These are phyloP conservation scores for Juglanconis juglandina DNA, from an alignment of 2,329 filamentous ascomycete genomes.

Conservation along the genomic window DNA sequence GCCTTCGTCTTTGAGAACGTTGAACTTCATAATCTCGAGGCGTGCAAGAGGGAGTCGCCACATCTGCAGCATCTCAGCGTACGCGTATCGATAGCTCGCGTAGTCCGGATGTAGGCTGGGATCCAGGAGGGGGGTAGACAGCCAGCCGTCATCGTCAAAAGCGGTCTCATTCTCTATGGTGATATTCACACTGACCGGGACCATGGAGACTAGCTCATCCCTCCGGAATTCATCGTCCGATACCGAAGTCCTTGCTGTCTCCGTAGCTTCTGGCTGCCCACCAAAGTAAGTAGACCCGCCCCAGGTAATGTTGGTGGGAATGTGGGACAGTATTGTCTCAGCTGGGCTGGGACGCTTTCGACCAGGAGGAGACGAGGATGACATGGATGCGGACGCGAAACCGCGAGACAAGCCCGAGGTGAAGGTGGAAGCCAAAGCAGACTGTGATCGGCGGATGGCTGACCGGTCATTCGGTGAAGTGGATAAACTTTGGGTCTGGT, in stretches of 20 bases:
- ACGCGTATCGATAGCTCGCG: constrained; percentile 60
- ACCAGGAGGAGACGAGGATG: constrained; percentile 39
- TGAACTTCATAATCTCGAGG: constrained; percentile 68
- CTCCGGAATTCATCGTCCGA: constrained; percentile 51
- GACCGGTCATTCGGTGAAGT: constrained; percentile 56
- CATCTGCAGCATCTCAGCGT: constrained; percentile 66
- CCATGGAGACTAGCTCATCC: constrained; percentile 44
- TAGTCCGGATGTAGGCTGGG: constrained; percentile 46
- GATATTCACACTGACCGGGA: constrained; percentile 51
- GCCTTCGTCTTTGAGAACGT: constrained; percentile 52
- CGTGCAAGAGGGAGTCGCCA: constrained; percentile 62
- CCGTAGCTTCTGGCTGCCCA: constrained; percentile 40
- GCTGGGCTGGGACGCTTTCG: constrained; percentile 59
- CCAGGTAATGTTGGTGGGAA: constrained; percentile 47
- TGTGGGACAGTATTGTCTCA: constrained; percentile 54
- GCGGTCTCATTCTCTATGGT: constrained; percentile 59
- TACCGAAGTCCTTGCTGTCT: constrained; percentile 47
- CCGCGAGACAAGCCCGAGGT: constrained; percentile 51
- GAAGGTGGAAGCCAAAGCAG: constrained; percentile 53
- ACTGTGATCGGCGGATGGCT: constrained; percentile 49
- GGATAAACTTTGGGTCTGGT: constrained; percentile 51
- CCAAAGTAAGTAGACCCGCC: constrained; percentile 43
- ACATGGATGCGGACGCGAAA: constrained; percentile 34
- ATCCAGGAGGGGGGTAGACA: constrained; percentile 57
- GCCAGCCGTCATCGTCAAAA: constrained; percentile 67